Conservation (phyloP, 805 yeast species). For the Candida boleticola region DNA sequence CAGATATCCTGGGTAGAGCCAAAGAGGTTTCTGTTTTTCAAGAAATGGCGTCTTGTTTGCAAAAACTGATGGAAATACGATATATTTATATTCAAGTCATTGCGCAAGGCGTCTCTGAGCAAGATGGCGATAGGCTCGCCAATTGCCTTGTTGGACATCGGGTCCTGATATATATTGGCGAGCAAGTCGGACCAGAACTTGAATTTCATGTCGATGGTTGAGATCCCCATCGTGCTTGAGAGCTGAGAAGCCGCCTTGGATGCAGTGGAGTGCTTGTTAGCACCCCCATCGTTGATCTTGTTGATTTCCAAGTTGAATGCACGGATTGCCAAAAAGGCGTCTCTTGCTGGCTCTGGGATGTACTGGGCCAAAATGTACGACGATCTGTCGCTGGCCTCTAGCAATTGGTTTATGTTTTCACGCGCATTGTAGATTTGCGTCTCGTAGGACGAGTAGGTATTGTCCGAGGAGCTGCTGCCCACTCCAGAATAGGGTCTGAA, state of each 20-base stretch:
- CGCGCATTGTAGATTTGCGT: conserved; percentile 22
- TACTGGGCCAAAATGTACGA: conserved; percentile 66
- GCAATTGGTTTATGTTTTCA: conserved; percentile 43
- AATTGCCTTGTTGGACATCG: conserved; percentile 31
- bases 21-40: conserved; percentile 46
- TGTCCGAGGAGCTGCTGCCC: too few species aligned
- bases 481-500: too few species aligned
- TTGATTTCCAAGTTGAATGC: conserved; percentile 66
- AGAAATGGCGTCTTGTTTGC: conserved; percentile 54
- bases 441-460: conserved; percentile 7
- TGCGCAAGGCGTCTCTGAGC: conserved; percentile 49
- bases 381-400: conserved; percentile 56
- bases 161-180: conserved; percentile 41
- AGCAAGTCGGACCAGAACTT: conserved; percentile 73
- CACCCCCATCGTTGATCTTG: conserved; percentile 39
- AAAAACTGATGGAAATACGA: conserved; percentile 58
- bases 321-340: conserved; percentile 60
- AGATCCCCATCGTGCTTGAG: conserved; percentile 31
- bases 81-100: conserved; percentile 50
- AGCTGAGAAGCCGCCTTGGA: conserved; percentile 30
- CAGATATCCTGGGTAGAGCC: conserved; percentile 57
- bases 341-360: conserved; percentile 61
- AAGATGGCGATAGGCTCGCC: conserved; percentile 69
- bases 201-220: conserved; percentile 54
- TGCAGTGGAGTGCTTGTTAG: conserved; percentile 19